phyloP scores from a whole-genome alignment of 2,329 filamentous ascomycete species.

The Waltergamsia citrina region DNA sequence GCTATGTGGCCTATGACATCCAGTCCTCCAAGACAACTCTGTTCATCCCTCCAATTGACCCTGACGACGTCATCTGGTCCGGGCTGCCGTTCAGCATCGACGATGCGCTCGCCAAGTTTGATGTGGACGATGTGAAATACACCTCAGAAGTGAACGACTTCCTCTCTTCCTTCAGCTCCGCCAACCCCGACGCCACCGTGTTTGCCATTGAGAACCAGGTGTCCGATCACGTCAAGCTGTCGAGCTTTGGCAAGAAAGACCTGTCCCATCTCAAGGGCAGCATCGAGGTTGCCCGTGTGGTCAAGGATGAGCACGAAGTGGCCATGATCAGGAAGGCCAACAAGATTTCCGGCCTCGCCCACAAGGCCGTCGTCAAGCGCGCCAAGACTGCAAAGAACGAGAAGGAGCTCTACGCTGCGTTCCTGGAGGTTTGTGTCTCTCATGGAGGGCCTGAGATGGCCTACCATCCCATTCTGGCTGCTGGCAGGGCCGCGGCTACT shows the following conservation, averaged over 20 bases:
- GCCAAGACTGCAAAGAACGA: constrained; percentile 64
- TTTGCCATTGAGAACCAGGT: constrained; percentile 76
- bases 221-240: constrained; percentile 60
- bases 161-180: constrained; percentile 43
- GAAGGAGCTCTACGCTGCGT: constrained; percentile 71
- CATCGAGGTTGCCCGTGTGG: constrained; percentile 58
- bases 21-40: constrained; percentile 64
- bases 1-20: constrained; percentile 74
- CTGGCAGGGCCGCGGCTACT: constrained; percentile 70
- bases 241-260: constrained; percentile 59
- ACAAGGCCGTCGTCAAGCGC: constrained; percentile 50
- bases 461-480: constrained; percentile 79
- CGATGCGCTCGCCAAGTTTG: constrained; percentile 68
- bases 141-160: constrained; percentile 67
- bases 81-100: constrained; percentile 71
- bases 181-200: constrained; percentile 35
- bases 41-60: constrained; percentile 82
- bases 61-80: constrained; percentile 89
- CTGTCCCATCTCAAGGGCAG: constrained; percentile 45
- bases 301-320: constrained; percentile 69
- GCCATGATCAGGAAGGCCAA: constrained; percentile 66
- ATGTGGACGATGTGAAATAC: constrained; percentile 69
- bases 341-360: constrained; percentile 56
- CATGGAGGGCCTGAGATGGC: constrained; percentile 74
- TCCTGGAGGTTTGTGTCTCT: constrained; percentile 67